Evolutionary conservation across 2,329 filamentous ascomycete genomes (phyloP), one percentile per base, ranked within the genome.

Genomic region (Aureobasidium melanogenum): DNA sequence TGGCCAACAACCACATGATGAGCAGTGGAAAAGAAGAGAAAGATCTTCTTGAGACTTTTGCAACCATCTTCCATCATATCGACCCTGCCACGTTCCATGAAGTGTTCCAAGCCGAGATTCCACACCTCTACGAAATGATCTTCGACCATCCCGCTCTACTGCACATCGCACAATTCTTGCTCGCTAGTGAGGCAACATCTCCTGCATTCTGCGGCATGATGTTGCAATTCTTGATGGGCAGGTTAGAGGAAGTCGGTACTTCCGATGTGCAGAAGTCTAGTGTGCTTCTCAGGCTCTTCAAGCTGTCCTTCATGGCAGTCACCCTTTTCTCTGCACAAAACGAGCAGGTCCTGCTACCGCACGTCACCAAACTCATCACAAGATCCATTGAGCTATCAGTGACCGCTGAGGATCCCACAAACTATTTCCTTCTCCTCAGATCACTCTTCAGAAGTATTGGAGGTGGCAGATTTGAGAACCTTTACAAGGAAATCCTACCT

Each of bases 161-260:
- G 56, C 94, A 99, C 73, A 89, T 99, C 61, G 93, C 94, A 7
- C 94, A 99, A 71, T 99, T 97, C 74, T 94, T 99, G 75, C 84
- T 99, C 56, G 94, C 95, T n/a, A 97, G 92, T 69, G 94, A 99
- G 77, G 93, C 93, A 5, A 99, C 95, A 0, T 97, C 92, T 28
- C 92, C 94, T 0, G 95, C 91, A 66, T 99, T 99, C 74, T 96
- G 92, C 64, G 94, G 95, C 41, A 97, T 99, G 94, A 84, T 99
- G 28, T 79, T 99, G 51, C 91, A 96, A 66, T 99, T 99, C 71
- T 80, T 99, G 63, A 99, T 99, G 94, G 89, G 93, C 68, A 88
- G 90, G 58, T 95, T 99, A 62, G 89, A 95, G 65, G 89, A 99
- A 71, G 91, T 99, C 46, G 94, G 94, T 24, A 94, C 91, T 0